Conservation (phyloP, 805 yeast species). For the Priceomyces carsonii region DNA sequence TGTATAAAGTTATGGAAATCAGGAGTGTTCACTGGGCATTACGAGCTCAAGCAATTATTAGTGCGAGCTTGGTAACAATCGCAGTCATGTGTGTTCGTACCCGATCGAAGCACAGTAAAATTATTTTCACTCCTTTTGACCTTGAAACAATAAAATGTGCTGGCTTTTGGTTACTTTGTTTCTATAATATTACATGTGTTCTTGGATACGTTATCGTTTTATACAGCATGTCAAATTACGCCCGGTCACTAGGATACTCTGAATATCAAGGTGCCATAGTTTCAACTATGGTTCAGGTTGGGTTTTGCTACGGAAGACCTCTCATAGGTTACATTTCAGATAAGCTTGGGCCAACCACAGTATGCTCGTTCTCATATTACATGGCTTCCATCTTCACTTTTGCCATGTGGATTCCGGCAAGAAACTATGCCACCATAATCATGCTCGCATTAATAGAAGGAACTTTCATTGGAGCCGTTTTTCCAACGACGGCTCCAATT, state of each 20-base stretch:
- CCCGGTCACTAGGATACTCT: slow-evolving; percentile 54
- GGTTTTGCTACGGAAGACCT: slow-evolving; percentile 54
- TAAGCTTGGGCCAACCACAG: slow-evolving; percentile 47
- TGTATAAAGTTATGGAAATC: slow-evolving; percentile 37
- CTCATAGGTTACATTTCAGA: slow-evolving; percentile 48
- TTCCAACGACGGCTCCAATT: slow-evolving; percentile 52
- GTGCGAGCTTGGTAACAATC: slow-evolving; percentile 13
- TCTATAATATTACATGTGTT: slow-evolving; percentile 44
- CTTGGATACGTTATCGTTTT: slow-evolving; percentile 57
- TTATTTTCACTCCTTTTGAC: slow-evolving; percentile 34
- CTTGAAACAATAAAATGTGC: slow-evolving; percentile 30
- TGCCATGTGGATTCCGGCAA: slow-evolving; percentile 41
- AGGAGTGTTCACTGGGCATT: slow-evolving; percentile 44
- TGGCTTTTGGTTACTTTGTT: slow-evolving; percentile 40
- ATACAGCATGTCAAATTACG: slow-evolving; percentile 57
- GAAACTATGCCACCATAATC: slow-evolving; percentile 51
- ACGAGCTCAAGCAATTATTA: slow-evolving; percentile 39
- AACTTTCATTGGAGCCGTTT: slow-evolving; percentile 53
- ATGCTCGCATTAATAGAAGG: slow-evolving; percentile 50
- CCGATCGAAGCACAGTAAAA: slow-evolving; percentile 9
- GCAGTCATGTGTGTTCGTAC: slow-evolving; percentile 14
- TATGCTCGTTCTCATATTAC: slow-evolving; percentile 21
- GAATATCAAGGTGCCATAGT: slow-evolving; percentile 52
- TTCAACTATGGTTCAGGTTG: slow-evolving; percentile 57
- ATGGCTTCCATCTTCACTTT: slow-evolving; percentile 19